Base-by-base conservation (phyloP, 306 rosid species). In the Argentina anserina region DNA sequence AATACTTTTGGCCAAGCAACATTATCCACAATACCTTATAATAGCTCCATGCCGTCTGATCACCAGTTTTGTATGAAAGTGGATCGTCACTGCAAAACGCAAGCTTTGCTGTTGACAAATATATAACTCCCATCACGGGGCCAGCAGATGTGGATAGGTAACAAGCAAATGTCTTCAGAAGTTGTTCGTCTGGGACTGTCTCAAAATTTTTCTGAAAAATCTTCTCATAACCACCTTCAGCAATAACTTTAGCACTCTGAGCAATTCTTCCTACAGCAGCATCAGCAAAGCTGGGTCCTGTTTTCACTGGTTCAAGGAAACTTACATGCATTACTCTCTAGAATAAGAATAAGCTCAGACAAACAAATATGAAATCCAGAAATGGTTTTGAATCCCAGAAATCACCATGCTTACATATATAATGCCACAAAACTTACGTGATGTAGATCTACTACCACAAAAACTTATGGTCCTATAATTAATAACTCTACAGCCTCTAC, bases 161-260 rank as follows among this genome's bases (percentile, higher is more conserved):
- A 83, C 97, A 91, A 6, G 96, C 99, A 87, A 73, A 94, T 6
- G 99, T 84, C 85, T 88, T 91, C 5, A 79, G 76, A 78, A 95
- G 97, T 47, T 90, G 84, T 86, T 95, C 99, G 74, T 90, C 96
- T 0, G 92, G 92, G 69, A 79, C 82, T 23, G 89, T 91, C 92
- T 91, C 92, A 80, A 95, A 95, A 65, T 82, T 84, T 47, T 86
- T 92, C 45, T 86, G 81, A 77, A 95, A 95, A 66, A 95, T 88
- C 83, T 95, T 95, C 87, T 91, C 99, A 61, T 95, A 88, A 52
- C 99, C 99, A 59, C 99, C 99, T 83, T 95, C 99, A 18, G 99
- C 91, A n/a, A 95, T 86, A 41, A 95, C 99, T 80, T 91, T 95
- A 20, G 97, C 88, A 13, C 96, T 83, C 83, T 95, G 99, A 71